These are phyloP conservation scores for Lithohypha guttulata DNA, from an alignment of 2,329 filamentous ascomycete genomes.

Conservation along the genomic window DNA sequence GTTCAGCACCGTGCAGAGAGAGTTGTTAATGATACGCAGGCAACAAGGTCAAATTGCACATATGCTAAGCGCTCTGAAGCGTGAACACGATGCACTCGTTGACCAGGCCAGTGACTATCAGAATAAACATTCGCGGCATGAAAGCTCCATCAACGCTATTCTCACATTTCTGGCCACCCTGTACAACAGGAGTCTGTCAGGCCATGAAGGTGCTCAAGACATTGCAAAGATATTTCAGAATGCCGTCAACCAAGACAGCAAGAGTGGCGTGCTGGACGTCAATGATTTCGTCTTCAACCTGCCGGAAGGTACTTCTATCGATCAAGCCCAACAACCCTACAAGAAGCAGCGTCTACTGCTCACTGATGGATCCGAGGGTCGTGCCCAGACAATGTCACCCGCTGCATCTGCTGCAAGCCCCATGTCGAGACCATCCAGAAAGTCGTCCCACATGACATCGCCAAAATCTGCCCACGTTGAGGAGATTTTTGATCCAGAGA, in stretches of 20 bases:
- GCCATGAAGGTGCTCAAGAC: conserved; percentile 63
- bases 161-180: conserved; percentile 93
- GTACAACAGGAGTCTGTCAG: conserved; percentile 85
- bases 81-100: conserved; percentile 79
- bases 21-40: conserved; percentile 70
- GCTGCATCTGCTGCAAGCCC: conserved; percentile 22
- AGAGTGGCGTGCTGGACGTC: conserved; percentile 52
- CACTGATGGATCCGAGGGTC: conserved; percentile 31
- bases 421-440: background rate
- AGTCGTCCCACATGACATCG: conserved; percentile 6
- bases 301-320: conserved; percentile 25
- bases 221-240: conserved; percentile 70
- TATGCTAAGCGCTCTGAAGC: conserved; percentile 67
- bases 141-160: conserved; percentile 98
- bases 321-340: conserved; percentile 29
- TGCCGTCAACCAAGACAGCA: conserved; percentile 52
- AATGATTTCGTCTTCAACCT: conserved; percentile 40
- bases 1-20: conserved; percentile 63
- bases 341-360: conserved; percentile 38
- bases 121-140: conserved; percentile 85
- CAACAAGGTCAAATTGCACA: conserved; percentile 79
- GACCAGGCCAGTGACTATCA: conserved; percentile 83
- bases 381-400: conserved; percentile 30
- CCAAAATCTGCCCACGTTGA: conserved; percentile 29
- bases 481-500: conserved; percentile 32